phyloP scores from a whole-genome alignment of 2,329 filamentous ascomycete genomes.

The Pestalotiopsis sp. region DNA sequence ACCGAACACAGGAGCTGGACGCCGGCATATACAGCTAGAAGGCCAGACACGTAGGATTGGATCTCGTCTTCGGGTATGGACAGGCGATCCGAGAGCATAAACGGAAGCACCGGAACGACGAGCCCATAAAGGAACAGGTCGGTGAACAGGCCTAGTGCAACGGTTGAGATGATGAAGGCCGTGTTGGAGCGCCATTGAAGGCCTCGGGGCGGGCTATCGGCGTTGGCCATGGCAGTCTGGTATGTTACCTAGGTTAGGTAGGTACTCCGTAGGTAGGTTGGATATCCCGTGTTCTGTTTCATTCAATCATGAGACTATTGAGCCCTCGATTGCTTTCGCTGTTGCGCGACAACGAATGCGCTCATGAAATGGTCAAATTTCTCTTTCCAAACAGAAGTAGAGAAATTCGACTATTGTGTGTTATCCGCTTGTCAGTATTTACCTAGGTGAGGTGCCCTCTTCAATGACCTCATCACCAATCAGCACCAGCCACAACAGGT shows the following conservation, averaged over 20 bases:
- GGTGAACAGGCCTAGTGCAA: conserved; percentile 55
- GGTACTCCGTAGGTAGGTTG: too few species aligned
- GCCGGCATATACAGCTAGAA: conserved; percentile 55
- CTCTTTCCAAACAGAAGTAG: too few species aligned
- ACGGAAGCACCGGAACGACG: conserved; percentile 59
- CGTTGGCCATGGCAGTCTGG: not conserved
- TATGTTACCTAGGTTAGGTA: not conserved
- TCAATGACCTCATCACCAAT: conserved; percentile 8
- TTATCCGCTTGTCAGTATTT: not conserved
- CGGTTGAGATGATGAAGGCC: conserved; percentile 57
- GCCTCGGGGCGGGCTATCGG: conserved; percentile 18
- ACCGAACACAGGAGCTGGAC: conserved; percentile 52
- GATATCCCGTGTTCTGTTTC: too few species aligned
- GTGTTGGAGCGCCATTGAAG: conserved; percentile 55
- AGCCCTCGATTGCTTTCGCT: too few species aligned
- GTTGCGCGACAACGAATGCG: too few species aligned
- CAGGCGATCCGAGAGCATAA: conserved; percentile 53
- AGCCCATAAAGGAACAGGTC: conserved; percentile 62
- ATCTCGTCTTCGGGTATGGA: conserved; percentile 45
- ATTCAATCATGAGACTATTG: too few species aligned
- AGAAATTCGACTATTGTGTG: too few species aligned
- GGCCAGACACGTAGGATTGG: conserved; percentile 51
- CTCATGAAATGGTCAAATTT: too few species aligned
- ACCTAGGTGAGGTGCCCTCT: too few species aligned
- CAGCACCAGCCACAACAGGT: not conserved